A percentile compares a stretch with the other conserved stretches of the same genome.
Conservation (phyloP, 1,284 basidiomycete species). For the Ganoderma meredithae region DNA sequence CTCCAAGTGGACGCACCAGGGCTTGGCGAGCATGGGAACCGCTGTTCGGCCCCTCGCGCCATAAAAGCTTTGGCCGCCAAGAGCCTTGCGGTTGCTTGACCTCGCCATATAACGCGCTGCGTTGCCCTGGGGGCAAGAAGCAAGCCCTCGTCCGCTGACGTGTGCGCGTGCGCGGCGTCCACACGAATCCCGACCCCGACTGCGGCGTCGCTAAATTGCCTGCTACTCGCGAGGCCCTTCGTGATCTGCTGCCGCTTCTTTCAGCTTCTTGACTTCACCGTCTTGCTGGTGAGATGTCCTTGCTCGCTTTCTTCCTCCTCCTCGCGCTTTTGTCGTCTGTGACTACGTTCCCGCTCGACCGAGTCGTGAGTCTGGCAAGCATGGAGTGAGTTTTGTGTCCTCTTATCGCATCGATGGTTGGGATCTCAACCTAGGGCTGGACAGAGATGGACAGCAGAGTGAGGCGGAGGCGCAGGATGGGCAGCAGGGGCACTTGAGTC, state of each 20-base stretch:
- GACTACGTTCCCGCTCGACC: neutral
- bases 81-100: slow-evolving; percentile 29
- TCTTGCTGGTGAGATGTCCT: neutral
- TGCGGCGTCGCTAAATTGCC: neutral
- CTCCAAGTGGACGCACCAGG: neutral
- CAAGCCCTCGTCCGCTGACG: neutral
- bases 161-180: neutral
- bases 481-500: slow-evolving; percentile 19
- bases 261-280: neutral
- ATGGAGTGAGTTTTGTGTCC: neutral
- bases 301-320: neutral
- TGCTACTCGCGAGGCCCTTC: neutral
- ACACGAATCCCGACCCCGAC: neutral
- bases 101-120: slow-evolving; percentile 24
- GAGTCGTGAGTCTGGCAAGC: neutral
- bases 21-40: slow-evolving; percentile 32
- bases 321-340: neutral
- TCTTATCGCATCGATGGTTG: neutral
- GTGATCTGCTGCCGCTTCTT: neutral
- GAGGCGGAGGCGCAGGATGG: slow-evolving; percentile 12
- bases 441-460: slow-evolving; percentile 6
- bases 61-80: slow-evolving; percentile 30
- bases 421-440: neutral
- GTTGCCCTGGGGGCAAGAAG: neutral
- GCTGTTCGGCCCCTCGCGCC: slow-evolving; percentile 20